Percentiles rank a stretch among this genome's conserved stretches.
phyloP scores from a whole-genome alignment of 2,329 filamentous ascomycete species.

The Triangularia verruculosa region DNA sequence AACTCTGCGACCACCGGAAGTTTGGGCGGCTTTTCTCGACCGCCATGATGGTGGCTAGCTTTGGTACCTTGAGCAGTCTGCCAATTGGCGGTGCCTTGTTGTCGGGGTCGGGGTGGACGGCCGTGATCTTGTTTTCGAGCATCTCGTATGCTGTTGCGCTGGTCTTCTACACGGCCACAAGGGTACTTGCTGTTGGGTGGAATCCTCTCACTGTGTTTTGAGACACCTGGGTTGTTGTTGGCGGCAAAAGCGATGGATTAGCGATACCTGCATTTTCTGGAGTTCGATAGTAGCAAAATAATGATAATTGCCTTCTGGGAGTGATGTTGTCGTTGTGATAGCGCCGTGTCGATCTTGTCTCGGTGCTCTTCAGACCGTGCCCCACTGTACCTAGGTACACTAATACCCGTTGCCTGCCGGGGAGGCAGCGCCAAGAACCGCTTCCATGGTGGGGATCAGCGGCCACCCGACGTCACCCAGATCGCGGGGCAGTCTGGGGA shows the following conservation, averaged over 20 bases:
- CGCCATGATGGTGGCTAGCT: constrained; percentile 72
- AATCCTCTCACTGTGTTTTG: constrained; percentile 30
- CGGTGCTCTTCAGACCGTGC: not conserved
- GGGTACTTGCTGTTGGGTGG: constrained; percentile 39
- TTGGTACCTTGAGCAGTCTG: constrained; percentile 57
- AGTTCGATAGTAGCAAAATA: not conserved
- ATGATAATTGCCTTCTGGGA: not conserved
- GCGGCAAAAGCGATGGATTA: not conserved
- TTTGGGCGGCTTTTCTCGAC: constrained; percentile 68
- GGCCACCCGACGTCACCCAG: constrained; percentile 18
- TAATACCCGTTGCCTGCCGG: not conserved
- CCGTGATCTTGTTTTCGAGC: constrained; percentile 40
- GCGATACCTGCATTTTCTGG: not conserved
- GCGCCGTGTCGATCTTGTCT: not conserved
- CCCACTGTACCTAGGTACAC: not conserved
- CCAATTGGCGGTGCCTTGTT: constrained; percentile 43
- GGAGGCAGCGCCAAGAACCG: not conserved
- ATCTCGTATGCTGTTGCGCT: constrained; percentile 35
- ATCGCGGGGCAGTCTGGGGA: constrained; percentile 16
- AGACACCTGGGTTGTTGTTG: not conserved
- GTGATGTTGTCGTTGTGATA: not conserved
- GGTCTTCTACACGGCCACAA: constrained; percentile 33
- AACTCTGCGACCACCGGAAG: constrained; percentile 71
- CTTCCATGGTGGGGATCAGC: not conserved
- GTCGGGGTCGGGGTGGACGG: constrained; percentile 34